Evolutionary conservation across 768 basidiomycete species (phyloP), one percentile per base, ranked within the genome.

Genomic region (Mycena filopes): DNA sequence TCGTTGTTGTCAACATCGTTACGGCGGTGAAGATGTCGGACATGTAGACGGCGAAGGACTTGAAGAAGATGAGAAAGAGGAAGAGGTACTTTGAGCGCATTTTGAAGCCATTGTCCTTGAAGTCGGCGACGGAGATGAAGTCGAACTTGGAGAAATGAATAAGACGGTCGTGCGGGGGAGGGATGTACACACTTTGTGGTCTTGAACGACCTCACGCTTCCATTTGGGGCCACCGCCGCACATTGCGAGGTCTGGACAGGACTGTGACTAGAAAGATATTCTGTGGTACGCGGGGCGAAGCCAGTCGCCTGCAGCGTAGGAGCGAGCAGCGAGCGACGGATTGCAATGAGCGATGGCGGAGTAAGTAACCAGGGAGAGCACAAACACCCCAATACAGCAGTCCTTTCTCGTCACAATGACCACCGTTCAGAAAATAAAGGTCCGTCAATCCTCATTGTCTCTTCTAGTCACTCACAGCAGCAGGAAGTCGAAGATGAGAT

Each of bases 401-500:
- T n/a, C n/a, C n/a, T n/a, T n/a, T n/a, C n/a, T n/a, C n/a, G n/a
- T 2, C 15, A 58, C 29, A 40, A 60, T 65, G 57, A 60, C 57
- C 6, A 96, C 94, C 68, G 83, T 96, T 67, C 94, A 95, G 79
- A 95, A 95, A 80, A 94, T 95, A 67, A 94, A 94, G 80, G 92
- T 89, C 68, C 38, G 74, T 67, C 48, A 54, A 33, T 59, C 59
- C 64, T 45, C 36, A 69, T 73, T 77, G 62, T 75, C 48, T 56
- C 33, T 26, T 54, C 68, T 57, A 49, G 25, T 8, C 48, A 85
- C 59, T 65, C 29, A 61, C 60, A 42, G 54, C 11, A 18, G 64
- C 65, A 94, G 92, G 94, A 95, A 89, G 87, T 96, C 77, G 95
- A 96, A 86, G 94, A 95, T 93, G 95, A 96, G 80, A 96, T 96